Conservation (phyloP, 2,329 filamentous ascomycete genomes). For the Microascus cirrosus region DNA sequence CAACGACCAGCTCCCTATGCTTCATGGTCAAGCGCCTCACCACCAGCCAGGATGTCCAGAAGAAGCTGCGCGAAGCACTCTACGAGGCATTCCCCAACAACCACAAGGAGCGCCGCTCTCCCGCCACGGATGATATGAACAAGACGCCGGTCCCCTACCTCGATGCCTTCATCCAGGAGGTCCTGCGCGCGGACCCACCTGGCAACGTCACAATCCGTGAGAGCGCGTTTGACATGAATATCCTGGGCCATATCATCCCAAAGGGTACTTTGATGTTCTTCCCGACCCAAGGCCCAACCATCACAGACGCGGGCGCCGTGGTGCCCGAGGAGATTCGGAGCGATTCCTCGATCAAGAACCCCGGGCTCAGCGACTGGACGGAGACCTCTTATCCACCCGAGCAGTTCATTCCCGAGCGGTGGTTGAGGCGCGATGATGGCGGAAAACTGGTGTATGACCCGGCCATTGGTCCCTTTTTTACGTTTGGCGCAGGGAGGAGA, state of each 20-base stretch:
- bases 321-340: constrained; percentile 17
- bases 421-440: constrained; percentile 15
- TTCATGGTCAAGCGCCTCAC: constrained; percentile 16
- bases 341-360: constrained; percentile 11
- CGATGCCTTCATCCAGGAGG: constrained; percentile 25
- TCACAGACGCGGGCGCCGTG: constrained; percentile 14
- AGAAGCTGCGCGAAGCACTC: constrained; percentile 14
- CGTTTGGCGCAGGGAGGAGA: constrained; percentile 13
- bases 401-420: constrained; percentile 24
- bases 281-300: constrained; percentile 15
- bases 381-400: constrained; percentile 11
- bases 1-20: constrained; percentile 11
- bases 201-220: constrained; percentile 16
- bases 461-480: constrained; percentile 12
- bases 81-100: constrained; percentile 12
- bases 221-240: constrained; percentile 18
- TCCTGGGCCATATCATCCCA: constrained; percentile 20
- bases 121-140: constrained; percentile 18
- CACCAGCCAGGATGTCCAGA: constrained; percentile 11
- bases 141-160: constrained; percentile 18
- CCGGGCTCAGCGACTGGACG: constrained; percentile 16
- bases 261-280: constrained; percentile 20
- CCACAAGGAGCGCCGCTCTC: constrained; percentile 11
- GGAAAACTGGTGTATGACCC: constrained; percentile 11
- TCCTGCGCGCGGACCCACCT: constrained; percentile 18